Evolutionary conservation across 2,329 filamentous ascomycete species (phyloP), one percentile per base, ranked within the genome.

Genomic region (Fusarium sororula): DNA sequence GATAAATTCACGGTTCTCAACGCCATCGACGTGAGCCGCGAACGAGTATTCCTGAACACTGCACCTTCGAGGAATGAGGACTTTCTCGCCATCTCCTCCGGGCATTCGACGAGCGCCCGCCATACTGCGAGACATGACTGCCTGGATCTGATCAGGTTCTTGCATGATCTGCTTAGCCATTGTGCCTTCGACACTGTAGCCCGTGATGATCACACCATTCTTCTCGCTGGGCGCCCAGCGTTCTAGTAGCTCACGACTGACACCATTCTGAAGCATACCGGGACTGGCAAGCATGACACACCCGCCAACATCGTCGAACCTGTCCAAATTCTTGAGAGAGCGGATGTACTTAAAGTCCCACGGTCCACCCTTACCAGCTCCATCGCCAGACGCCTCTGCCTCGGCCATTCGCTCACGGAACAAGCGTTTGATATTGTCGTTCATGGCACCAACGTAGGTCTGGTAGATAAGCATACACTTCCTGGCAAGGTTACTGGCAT

Each of bases 401-500:
- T 97, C 94, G 8, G 94, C 94, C 90, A 98, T 97, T 54, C 94
- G 91, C 82, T 97, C 95, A 60, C 93, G 89, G 83, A 98, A 98
- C n/a, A 98, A 89, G 17, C 94, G 90, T 82, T 98, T 98, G 86
- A 99, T 98, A 79, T 98, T 98, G 80, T 98, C 96, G 81, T 99
- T 99, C 96, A 99, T 99, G 63, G 95, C 95, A 55, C 95, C 94
- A 55, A 98, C 94, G 79, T 98, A 99, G 4, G 96, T 99, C 82
- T 98, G 96, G 81, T 99, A 99, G 7, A 98, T 95, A 37, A 98
- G 90, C 96, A 99, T 99, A 84, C 96, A 99, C 83, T 98, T 96
- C 72, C 96, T 88, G 2, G 96, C 96, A 47, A 98, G 90, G 78
- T 97, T 98, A 78, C 94, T 96, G 62, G 97, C 97, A 82, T 98